phyloP scores from a whole-genome alignment of 2,329 filamentous ascomycete species.

The Alternaria arbusti region DNA sequence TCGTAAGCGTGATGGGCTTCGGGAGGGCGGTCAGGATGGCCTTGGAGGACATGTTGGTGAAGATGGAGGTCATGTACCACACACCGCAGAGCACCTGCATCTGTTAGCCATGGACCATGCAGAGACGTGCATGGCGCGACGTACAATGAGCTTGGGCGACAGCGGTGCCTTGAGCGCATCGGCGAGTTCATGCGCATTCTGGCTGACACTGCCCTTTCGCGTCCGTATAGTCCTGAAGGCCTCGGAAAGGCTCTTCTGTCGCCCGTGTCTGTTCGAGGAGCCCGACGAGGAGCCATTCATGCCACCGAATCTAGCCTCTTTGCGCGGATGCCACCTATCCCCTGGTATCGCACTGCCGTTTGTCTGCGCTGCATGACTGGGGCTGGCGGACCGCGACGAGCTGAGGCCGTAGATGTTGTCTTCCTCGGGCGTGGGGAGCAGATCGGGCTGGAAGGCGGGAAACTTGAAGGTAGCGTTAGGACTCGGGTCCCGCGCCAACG shows the following conservation, averaged over 20 bases:
- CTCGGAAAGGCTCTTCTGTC: conserved; percentile 88
- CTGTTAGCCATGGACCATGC: conserved; percentile 30
- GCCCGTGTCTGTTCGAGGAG: conserved; percentile 59
- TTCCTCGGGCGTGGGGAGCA: conserved; percentile 48
- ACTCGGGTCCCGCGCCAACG: conserved; percentile 36
- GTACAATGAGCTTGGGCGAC: conserved; percentile 85
- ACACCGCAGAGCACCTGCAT: conserved; percentile 78
- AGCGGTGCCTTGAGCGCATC: conserved; percentile 89
- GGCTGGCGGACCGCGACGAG: conserved; percentile 44
- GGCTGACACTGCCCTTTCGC: conserved; percentile 83
- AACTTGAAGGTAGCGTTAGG: conserved; percentile 52
- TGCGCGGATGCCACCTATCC: conserved; percentile 68
- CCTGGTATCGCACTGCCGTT: conserved; percentile 42
- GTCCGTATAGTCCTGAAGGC: conserved; percentile 84
- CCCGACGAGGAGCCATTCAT: conserved; percentile 46
- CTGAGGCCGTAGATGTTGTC: conserved; percentile 38
- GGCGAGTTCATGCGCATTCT: conserved; percentile 92
- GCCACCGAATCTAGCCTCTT: conserved; percentile 57
- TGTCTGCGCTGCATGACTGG: conserved; percentile 30
- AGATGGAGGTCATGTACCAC: conserved; percentile 94
- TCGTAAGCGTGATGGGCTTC: conserved; percentile 87
- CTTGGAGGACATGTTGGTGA: conserved; percentile 98
- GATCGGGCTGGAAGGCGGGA: conserved; percentile 53
- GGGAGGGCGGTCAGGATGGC: conserved; percentile 91
- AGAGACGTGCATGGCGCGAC: conserved; percentile 37